Base-by-base conservation (phyloP, 2,329 filamentous ascomycete species). In the Penicillium psychrosexuale region DNA sequence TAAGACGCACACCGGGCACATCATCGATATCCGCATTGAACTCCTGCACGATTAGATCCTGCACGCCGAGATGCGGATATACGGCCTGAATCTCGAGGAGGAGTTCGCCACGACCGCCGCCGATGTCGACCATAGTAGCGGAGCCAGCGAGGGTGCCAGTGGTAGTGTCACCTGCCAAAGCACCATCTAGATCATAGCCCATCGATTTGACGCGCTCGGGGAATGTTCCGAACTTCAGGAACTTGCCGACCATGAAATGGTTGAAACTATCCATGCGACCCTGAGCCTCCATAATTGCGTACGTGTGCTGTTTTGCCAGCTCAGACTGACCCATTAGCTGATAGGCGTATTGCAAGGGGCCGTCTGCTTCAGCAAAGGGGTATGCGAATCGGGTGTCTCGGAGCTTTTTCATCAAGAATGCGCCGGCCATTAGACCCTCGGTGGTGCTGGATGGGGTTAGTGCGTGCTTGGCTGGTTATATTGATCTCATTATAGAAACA, bases 181-280 rank as follows among this genome's bases (percentile, higher is more conserved):
- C 66, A 1, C 56, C 43, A 9, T 64, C 63, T 2, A 75, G 55
- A 40, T 74, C 64, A 54, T 74, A 75, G 1, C 70, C 71, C 12
- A 71, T 56, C 1, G 53, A 40, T 6, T 63, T 58, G 40, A 68
- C 57, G 1, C 69, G 66, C 2, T 71, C 69, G 5, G 72, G 71
- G 46, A 69, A 66, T 1, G 61, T 72, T 6, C 63, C 62, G n/a
- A 66, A 66, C 27, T 69, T 72, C 28, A 67, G 60, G 33, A 74
- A 74, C 47, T 74, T 74, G 47, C 71, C 71, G 2, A 66, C 65
- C 72, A 74, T 74, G 56, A 75, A 74, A n/a, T 58, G 53, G 31
- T 74, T 74, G 46, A 75, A 75, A 47, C 71, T 74, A 22, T 67
- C 66, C 66, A 75, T 72, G 5, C 72, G 71, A n/a, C 67, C 68